Conservation (phyloP, 192 early-diverging fungal species). For the Coemansia sp. region DNA sequence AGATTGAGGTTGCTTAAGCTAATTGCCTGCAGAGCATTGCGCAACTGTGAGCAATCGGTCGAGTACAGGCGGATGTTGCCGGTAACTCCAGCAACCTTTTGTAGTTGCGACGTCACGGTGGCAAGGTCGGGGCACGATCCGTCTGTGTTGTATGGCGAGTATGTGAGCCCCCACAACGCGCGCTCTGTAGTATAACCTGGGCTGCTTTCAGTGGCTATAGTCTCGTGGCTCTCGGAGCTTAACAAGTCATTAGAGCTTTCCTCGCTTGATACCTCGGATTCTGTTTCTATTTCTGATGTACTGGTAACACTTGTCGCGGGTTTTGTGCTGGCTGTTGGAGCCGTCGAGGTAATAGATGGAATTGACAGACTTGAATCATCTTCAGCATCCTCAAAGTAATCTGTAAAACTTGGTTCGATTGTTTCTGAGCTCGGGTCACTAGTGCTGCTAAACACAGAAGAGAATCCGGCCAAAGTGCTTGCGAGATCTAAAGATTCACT, state of each 20-base stretch:
- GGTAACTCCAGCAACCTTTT: constrained; percentile 30
- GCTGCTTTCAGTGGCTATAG: neutral
- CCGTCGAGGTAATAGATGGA: neutral
- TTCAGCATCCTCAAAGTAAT: neutral
- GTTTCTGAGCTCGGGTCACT: neutral
- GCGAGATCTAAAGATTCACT: neutral
- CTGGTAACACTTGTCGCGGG: neutral
- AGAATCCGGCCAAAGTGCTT: neutral
- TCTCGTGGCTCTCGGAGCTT: neutral
- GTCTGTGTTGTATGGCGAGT: constrained; percentile 51
- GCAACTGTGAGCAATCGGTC: constrained; percentile 51
- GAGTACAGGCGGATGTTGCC: constrained; percentile 51
- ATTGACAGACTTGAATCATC: neutral
- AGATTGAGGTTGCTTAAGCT: constrained; percentile 24
- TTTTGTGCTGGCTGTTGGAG: neutral
- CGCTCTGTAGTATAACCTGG: neutral
- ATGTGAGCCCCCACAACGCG: constrained; percentile 45
- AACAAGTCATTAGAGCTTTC: neutral
- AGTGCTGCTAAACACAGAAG: neutral
- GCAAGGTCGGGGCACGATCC: constrained; percentile 42
- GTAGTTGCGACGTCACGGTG: constrained; percentile 27
- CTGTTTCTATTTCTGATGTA: neutral
- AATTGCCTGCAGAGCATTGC: constrained; percentile 36
- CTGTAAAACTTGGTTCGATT: neutral
- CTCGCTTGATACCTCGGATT: neutral